These are phyloP conservation scores for Aciculoconidium aculeatum DNA, from an alignment of 805 yeast species.

Conservation along the genomic window DNA sequence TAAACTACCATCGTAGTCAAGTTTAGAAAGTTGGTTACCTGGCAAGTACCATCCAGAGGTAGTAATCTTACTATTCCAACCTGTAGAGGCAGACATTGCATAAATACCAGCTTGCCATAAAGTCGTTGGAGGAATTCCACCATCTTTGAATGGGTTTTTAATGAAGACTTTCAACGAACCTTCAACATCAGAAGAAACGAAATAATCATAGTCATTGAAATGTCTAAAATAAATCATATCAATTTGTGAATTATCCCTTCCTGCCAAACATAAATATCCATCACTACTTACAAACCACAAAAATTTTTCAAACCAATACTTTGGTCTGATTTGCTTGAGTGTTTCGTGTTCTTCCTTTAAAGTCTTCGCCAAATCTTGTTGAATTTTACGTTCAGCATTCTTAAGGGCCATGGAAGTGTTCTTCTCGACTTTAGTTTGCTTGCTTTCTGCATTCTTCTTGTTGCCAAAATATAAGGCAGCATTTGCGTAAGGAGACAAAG, in stretches of 20 bases:
- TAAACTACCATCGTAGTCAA: conserved; percentile 53
- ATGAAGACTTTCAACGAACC: conserved; percentile 73
- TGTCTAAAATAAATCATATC: conserved; percentile 78
- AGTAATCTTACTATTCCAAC: conserved; percentile 84
- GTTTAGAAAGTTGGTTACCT: conserved; percentile 63
- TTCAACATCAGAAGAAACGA: conserved; percentile 69
- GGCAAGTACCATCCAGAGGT: conserved; percentile 83
- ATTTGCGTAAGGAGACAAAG: conserved; percentile 79
- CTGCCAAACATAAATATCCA: conserved; percentile 80
- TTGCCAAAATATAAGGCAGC: conserved; percentile 76
- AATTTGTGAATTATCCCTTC: conserved; percentile 73
- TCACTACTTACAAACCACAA: conserved; percentile 92
- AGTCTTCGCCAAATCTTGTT: conserved; percentile 60
- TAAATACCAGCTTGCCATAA: conserved; percentile 85
- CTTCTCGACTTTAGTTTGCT: conserved; percentile 74
- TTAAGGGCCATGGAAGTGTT: conserved; percentile 73
- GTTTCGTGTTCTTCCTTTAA: conserved; percentile 47
- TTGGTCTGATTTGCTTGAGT: conserved; percentile 58
- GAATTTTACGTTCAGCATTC: conserved; percentile 75
- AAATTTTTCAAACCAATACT: conserved; percentile 90
- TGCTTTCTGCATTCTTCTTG: conserved; percentile 68
- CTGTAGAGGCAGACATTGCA: conserved; percentile 73
- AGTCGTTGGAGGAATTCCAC: conserved; percentile 78
- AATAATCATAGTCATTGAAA: conserved; percentile 64
- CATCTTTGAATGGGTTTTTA: conserved; percentile 69